Evolutionary conservation across 768 basidiomycete species (phyloP).

Genomic region (Psilocybe subaeruginosa): DNA sequence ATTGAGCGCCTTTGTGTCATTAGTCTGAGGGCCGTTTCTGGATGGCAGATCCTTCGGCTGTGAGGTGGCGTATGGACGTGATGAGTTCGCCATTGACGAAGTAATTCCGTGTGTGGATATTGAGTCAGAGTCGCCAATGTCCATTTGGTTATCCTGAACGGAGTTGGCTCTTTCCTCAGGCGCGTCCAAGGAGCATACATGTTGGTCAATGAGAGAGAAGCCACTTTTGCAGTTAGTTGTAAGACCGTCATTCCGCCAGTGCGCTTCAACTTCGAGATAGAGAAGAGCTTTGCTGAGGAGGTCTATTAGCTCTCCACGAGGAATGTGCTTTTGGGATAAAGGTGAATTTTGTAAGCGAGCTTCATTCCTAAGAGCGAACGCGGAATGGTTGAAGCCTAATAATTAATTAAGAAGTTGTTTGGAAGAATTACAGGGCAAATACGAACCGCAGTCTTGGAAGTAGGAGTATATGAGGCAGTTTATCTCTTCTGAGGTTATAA

Average conservation of each 20-base stretch:
- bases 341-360: conserved; percentile 71
- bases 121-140: conserved; percentile 11
- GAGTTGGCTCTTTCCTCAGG: conserved; percentile 28
- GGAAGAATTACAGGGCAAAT: neutral
- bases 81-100: conserved; percentile 3
- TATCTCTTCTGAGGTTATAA: conserved; percentile 79
- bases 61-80: conserved; percentile 12
- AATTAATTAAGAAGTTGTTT: conserved; percentile 10
- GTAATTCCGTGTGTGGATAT: conserved; percentile 7
- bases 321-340: conserved; percentile 72
- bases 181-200: conserved; percentile 65
- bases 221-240: conserved; percentile 66
- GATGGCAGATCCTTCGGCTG: conserved; percentile 16
- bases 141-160: conserved; percentile 23
- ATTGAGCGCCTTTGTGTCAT: conserved; percentile 10
- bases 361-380: conserved; percentile 80
- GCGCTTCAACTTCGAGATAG: conserved; percentile 82
- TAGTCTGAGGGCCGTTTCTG: conserved; percentile 12
- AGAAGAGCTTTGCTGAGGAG: conserved; percentile 80
- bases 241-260: conserved; percentile 70
- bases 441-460: conserved; percentile 76
- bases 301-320: conserved; percentile 81
- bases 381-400: conserved; percentile 79
- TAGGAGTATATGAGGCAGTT: conserved; percentile 88
- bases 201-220: conserved; percentile 77